phyloP scores from a whole-genome alignment of 371 early-diverging fungal species.

The Mortierella polycephala region DNA sequence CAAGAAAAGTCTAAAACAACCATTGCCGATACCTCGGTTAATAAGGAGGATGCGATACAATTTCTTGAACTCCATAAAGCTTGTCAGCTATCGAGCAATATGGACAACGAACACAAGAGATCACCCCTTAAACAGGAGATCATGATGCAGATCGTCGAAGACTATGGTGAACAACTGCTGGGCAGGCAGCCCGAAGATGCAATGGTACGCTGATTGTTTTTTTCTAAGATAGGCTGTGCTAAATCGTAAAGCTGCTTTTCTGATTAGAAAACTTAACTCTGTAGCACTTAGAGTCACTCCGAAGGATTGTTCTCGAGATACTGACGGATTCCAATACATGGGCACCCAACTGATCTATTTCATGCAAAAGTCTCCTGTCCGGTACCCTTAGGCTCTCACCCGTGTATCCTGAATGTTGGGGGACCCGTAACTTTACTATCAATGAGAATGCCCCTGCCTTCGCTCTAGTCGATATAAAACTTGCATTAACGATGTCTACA shows the following conservation, averaged over 20 bases:
- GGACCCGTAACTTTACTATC: no score
- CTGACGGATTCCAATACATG: background rate
- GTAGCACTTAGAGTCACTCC: conserved; percentile 18
- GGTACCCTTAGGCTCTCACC: no score
- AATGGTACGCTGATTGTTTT: background rate
- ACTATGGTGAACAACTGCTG: conserved; percentile 17
- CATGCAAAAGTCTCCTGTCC: no score
- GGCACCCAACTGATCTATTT: background rate
- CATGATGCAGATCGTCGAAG: conserved; percentile 29
- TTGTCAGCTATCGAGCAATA: background rate
- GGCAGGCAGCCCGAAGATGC: conserved; percentile 2
- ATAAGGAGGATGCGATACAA: background rate
- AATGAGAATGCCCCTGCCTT: no score
- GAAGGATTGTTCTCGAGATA: background rate
- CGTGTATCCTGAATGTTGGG: no score
- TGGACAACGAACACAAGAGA: background rate
- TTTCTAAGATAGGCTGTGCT: no score
- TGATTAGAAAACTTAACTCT: no score
- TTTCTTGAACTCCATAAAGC: conserved; percentile 8
- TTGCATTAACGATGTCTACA: no score
- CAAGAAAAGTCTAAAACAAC: no score
- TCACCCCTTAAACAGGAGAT: conserved; percentile 26
- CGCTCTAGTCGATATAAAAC: no score
- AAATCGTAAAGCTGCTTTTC: no score
- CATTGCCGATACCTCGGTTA: background rate